Evolutionary conservation across 1,139 yeast genomes (phyloP).

Genomic region (Saccharomyces hybrid): DNA sequence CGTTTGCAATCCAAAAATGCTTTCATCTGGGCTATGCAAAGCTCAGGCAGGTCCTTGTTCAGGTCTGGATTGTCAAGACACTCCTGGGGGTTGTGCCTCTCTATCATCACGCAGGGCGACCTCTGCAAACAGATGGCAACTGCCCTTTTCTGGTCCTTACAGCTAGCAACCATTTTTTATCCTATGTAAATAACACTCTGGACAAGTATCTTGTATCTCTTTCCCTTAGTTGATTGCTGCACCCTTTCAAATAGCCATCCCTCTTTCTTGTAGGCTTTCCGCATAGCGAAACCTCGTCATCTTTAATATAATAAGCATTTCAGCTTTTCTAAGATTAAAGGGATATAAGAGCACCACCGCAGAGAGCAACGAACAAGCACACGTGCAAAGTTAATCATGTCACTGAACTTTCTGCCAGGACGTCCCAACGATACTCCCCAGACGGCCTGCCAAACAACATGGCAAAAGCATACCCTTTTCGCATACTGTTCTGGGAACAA

Average conservation of each 20-base stretch:
- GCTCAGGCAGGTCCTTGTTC: conserved; percentile 70
- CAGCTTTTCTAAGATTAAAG: not conserved
- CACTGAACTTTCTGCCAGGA: conserved; percentile 73
- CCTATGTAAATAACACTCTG: no score
- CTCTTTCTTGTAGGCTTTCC: not conserved
- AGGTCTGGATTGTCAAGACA: conserved; percentile 80
- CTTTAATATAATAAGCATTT: not conserved
- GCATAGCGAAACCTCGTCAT: not conserved
- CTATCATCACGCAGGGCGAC: conserved; percentile 91
- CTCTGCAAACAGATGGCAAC: conserved; percentile 92
- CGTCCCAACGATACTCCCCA: conserved; percentile 58
- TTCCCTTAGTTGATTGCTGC: not conserved
- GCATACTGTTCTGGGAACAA: conserved; percentile 88
- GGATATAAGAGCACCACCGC: not conserved
- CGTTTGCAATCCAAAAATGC: conserved; percentile 84
- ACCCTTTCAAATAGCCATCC: not conserved
- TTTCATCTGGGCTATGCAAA: conserved; percentile 76
- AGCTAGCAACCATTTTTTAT: conserved; percentile 45
- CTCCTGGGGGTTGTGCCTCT: conserved; percentile 82
- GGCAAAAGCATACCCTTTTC: conserved; percentile 62
- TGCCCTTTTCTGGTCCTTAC: conserved; percentile 87
- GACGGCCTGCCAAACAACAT: conserved; percentile 53
- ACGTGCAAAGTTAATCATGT: conserved; percentile 34
- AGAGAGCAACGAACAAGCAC: no score
- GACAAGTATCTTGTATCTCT: not conserved